Percentiles rank a stretch among this genome's conserved stretches.
These are phyloP conservation scores for Debaryomycetaceae sp. DNA, from an alignment of 1,139 yeast species.

Conservation along the genomic window DNA sequence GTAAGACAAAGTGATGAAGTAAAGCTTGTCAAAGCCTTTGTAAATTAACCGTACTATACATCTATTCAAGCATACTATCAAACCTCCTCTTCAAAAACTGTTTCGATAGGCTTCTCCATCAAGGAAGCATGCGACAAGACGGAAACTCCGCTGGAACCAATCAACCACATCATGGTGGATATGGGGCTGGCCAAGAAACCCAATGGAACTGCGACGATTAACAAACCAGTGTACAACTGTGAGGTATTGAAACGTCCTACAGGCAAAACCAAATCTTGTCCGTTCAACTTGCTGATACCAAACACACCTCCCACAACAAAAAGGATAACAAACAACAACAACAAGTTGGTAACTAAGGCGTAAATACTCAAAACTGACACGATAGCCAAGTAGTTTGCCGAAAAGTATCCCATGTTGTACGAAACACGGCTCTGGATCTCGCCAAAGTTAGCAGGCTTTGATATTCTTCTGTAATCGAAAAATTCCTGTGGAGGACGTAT, in stretches of 20 bases:
- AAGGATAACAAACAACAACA: slow-evolving; percentile 76
- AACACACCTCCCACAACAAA: slow-evolving; percentile 67
- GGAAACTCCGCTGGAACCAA: slow-evolving; percentile 88
- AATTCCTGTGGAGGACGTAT: slow-evolving; percentile 90
- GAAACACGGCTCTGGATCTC: slow-evolving; percentile 87
- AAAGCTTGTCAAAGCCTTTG: too few relatives aligned
- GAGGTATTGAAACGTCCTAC: slow-evolving; percentile 69
- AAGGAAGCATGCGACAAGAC: slow-evolving; percentile 90
- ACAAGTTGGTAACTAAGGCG: slow-evolving; percentile 72
- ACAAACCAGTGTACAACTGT: slow-evolving; percentile 84
- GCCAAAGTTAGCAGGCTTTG: slow-evolving; percentile 85
- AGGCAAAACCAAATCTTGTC: slow-evolving; percentile 74
- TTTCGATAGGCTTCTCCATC: slow-evolving; percentile 97
- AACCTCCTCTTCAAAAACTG: slow-evolving; percentile 88
- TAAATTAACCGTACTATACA: neutral
- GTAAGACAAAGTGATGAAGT: too few relatives aligned
- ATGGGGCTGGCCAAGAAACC: slow-evolving; percentile 93
- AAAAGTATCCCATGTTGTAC: slow-evolving; percentile 82
- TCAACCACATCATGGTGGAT: slow-evolving; percentile 91
- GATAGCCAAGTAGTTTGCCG: slow-evolving; percentile 79
- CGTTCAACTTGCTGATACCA: slow-evolving; percentile 75
- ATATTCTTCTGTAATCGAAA: slow-evolving; percentile 82
- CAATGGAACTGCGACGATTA: slow-evolving; percentile 76
- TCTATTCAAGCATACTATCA: slow-evolving; percentile 10
- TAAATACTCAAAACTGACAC: slow-evolving; percentile 59